phyloP scores from a whole-genome alignment of 2,329 filamentous ascomycete genomes.

The Dactylella cylindrospora region DNA sequence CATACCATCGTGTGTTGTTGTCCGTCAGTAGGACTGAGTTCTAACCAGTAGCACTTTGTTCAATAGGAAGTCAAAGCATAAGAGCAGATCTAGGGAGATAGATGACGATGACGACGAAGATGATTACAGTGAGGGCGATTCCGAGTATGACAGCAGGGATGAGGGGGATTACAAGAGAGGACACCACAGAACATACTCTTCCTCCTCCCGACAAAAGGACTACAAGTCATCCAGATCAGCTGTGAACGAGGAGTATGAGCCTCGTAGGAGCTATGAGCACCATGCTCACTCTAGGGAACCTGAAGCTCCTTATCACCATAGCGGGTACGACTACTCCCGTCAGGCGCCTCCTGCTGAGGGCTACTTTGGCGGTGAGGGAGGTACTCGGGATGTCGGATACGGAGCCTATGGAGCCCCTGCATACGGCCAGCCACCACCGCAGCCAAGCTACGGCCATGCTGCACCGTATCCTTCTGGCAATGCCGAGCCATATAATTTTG shows the following conservation, averaged over 20 bases:
- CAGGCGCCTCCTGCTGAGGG: neutral
- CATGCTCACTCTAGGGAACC: neutral
- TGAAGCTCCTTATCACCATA: conserved; percentile 1
- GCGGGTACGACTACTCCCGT: conserved; percentile 14
- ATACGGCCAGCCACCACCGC: conserved; percentile 21
- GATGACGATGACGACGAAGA: conserved; percentile 16
- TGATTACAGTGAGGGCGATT: conserved; percentile 22
- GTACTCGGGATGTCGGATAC: neutral
- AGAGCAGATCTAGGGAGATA: conserved; percentile 12
- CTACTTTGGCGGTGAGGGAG: conserved; percentile 25
- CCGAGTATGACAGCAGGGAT: neutral
- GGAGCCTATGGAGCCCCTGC: conserved; percentile 6
- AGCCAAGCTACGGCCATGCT: conserved; percentile 10
- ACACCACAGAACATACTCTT: conserved; percentile 12
- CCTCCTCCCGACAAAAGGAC: conserved; percentile 17
- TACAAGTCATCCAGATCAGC: conserved; percentile 10
- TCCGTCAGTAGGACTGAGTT: no score
- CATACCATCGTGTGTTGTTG: no score
- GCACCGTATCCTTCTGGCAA: conserved; percentile 38
- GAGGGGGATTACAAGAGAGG: conserved; percentile 16
- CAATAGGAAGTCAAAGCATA: conserved; percentile 29
- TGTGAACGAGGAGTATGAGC: conserved; percentile 6
- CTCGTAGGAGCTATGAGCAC: conserved; percentile 17
- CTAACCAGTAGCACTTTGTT: no score
- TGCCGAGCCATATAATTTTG: conserved; percentile 22